Percentiles rank a stretch among this genome's conserved stretches.
Conservation (phyloP, 352 stramenopile genomes). For the Pythium aphanidermatum region DNA sequence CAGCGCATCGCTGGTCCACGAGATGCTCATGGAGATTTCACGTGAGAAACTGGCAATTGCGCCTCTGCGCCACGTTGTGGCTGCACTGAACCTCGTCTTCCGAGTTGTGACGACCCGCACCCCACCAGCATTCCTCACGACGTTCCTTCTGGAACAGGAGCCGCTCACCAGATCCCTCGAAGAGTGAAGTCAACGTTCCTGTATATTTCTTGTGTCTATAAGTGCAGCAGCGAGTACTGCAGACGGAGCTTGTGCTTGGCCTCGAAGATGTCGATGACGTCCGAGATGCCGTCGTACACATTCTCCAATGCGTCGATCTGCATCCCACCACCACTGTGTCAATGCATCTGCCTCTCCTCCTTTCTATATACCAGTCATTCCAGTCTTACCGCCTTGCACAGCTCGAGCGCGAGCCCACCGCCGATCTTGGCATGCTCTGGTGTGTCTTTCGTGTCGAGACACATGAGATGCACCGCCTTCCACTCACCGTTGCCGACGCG, state of each 20-base stretch:
- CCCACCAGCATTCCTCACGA: constrained; percentile 57
- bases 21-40: constrained; percentile 35
- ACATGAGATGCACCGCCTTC: constrained; percentile 75
- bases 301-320: constrained; percentile 50
- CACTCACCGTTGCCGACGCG: constrained; percentile 41
- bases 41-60: constrained; percentile 18
- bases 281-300: constrained; percentile 42
- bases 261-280: constrained; percentile 55
- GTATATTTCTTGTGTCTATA: constrained; percentile 20
- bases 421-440: constrained; percentile 81
- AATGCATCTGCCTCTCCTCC: too few relatives aligned
- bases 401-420: constrained; percentile 66
- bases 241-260: constrained; percentile 50
- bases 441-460: constrained; percentile 86
- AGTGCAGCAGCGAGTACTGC: constrained; percentile 58
- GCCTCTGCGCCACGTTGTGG: constrained; percentile 30
- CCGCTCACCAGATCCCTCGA: constrained; percentile 36
- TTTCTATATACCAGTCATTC: too few relatives aligned
- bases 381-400: constrained; percentile 52
- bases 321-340: not conserved
- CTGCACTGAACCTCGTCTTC: constrained; percentile 48
- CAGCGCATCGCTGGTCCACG: constrained; percentile 38
- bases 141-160: constrained; percentile 62
- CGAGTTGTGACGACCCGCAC: constrained; percentile 50
- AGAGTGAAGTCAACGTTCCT: constrained; percentile 3